phyloP scores from a whole-genome alignment of 768 basidiomycete genomes.

The Hericium coralloides region DNA sequence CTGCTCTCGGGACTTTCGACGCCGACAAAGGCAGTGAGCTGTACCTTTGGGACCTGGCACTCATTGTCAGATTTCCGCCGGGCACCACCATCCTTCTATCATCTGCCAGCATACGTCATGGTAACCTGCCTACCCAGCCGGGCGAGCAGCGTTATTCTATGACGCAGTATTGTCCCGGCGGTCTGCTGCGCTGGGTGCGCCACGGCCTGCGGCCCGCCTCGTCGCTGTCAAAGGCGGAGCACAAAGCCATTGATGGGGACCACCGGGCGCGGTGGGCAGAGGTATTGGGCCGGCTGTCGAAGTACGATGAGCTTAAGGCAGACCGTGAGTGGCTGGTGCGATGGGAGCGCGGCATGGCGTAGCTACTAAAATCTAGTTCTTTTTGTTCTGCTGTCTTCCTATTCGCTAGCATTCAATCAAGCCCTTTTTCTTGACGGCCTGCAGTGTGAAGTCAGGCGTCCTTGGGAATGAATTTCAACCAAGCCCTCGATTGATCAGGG shows the following conservation, averaged over 20 bases:
- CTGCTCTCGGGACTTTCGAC: slow-evolving; percentile 11
- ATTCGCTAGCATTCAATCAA: no score
- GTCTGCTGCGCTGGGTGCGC: slow-evolving; percentile 5
- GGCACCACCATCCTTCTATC: slow-evolving; percentile 15
- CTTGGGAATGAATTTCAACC: no score
- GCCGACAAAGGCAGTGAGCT: slow-evolving; percentile 11
- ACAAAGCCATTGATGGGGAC: background rate
- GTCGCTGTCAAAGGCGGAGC: background rate
- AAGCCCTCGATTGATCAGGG: no score
- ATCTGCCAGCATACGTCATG: slow-evolving; percentile 12
- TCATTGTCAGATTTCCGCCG: slow-evolving; percentile 15
- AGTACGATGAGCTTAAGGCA: background rate
- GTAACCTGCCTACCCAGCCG: slow-evolving; percentile 9
- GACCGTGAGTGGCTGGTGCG: background rate
- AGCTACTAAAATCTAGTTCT: background rate
- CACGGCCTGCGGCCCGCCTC: slow-evolving; percentile 1
- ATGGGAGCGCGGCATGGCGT: background rate
- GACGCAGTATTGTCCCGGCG: slow-evolving; percentile 8
- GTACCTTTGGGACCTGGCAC: slow-evolving; percentile 10
- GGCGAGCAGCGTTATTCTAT: slow-evolving; percentile 4
- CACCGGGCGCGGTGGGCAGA: background rate
- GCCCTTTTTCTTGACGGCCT: no score
- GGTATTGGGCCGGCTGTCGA: background rate
- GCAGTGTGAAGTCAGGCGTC: no score
- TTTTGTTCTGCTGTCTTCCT: no score